These are phyloP conservation scores for Candida albicans DNA, from an alignment of 1,139 yeast species.

Conservation along the genomic window DNA sequence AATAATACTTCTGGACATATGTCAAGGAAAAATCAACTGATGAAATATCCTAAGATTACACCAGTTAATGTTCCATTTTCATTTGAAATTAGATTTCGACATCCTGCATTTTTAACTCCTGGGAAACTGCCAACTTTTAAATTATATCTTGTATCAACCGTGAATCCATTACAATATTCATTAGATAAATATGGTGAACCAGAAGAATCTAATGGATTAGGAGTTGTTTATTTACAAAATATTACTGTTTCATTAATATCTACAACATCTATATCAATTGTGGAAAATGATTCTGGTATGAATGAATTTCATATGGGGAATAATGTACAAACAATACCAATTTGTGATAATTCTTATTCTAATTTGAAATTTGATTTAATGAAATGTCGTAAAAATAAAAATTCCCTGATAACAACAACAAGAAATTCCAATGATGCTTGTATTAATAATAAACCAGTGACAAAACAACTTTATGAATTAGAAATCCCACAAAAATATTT, in stretches of 20 bases:
- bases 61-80: slow-evolving; percentile 43
- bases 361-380: slow-evolving; percentile 44
- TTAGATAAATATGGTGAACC: slow-evolving; percentile 37
- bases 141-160: slow-evolving; percentile 35
- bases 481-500: slow-evolving; percentile 46
- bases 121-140: slow-evolving; percentile 41
- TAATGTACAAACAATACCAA: slow-evolving; percentile 26
- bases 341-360: slow-evolving; percentile 35
- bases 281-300: slow-evolving; percentile 30
- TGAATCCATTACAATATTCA: slow-evolving; percentile 37
- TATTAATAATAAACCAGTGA: neutral
- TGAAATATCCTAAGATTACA: slow-evolving; percentile 26
- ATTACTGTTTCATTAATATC: slow-evolving; percentile 36
- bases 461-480: slow-evolving; percentile 35
- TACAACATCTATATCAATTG: slow-evolving; percentile 35
- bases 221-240: slow-evolving; percentile 43
- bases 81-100: slow-evolving; percentile 48
- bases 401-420: slow-evolving; percentile 19
- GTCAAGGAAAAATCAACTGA: slow-evolving; percentile 4
- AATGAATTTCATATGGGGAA: slow-evolving; percentile 31
- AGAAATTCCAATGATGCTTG: slow-evolving; percentile 11
- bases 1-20: no score
- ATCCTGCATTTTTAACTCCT: slow-evolving; percentile 48
- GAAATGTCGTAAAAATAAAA: slow-evolving; percentile 30
- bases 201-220: slow-evolving; percentile 49